Evolutionary conservation across 768 basidiomycete species (phyloP), one percentile per base, ranked within the genome.

Genomic region (Brasilioporus rufonigricans): DNA sequence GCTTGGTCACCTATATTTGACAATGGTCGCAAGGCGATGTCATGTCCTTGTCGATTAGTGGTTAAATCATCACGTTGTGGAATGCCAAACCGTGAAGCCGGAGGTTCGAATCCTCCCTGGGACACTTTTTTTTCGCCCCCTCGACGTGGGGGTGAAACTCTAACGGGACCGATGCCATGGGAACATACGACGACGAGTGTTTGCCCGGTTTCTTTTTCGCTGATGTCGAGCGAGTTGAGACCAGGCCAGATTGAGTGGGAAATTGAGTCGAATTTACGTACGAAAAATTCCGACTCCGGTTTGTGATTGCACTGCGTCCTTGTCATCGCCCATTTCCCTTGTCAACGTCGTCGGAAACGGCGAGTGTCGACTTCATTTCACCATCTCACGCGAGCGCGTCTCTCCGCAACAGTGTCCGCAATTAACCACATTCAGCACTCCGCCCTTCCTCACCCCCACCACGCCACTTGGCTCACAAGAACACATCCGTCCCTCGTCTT

Each of bases 1-100:
- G 53, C 29, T 16, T 14, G 1, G 8, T 32, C 31, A 18, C 2
- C 5, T 23, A 14, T 39, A 26, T 19, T 9, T 5, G 9, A 35
- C n/a, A 12, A 19, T 21, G 16, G 35, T 36, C 35, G 16, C 35
- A 16, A 16, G 14, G 1, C 18, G 12, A 1, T 19, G 38, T 26
- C 5, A 18, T 39, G 73, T 74, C 72, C 73, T 66, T 69, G 71
- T 74, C 72, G 73, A 74, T 73, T 72, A 74, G 73, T 74, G 73
- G 73, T 74, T 72, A 74, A 71, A 74, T 74, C 73, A 70, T 73
- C 70, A 71, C 70, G 69, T 74, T 73, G 73, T 74, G 73, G 73
- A 33, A 31, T 1, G 35, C 56, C 61, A 63, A 62, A 60, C 73
- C 68, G 74, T 69, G 73, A 70, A 71, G 71, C 66, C 74, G 71